These are phyloP conservation scores for Crithidia thermophila DNA, from an alignment of 208 protist species.

Conservation along the genomic window DNA sequence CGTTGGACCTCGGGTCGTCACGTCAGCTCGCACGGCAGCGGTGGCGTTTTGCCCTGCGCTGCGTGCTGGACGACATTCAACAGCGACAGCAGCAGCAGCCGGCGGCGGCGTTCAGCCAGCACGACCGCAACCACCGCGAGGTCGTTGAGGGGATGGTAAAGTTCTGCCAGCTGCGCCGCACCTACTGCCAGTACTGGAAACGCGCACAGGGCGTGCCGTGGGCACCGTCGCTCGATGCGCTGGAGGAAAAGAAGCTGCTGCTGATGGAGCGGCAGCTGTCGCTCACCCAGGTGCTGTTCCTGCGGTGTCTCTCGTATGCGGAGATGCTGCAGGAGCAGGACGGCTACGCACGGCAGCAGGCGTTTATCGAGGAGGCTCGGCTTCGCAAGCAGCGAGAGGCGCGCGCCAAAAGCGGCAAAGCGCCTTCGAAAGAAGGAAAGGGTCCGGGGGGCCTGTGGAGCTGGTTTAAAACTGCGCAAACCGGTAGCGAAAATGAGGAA, in stretches of 20 bases:
- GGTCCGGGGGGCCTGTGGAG: conserved; percentile 6
- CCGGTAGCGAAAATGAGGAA: neutral
- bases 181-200: conserved; percentile 77
- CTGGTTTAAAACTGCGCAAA: neutral
- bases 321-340: conserved; percentile 61
- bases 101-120: neutral
- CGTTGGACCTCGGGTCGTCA: neutral
- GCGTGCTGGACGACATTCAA: conserved; percentile 34
- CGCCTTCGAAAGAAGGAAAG: neutral
- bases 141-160: conserved; percentile 49
- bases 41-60: conserved; percentile 49
- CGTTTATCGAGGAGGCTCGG: conserved; percentile 40
- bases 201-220: conserved; percentile 45
- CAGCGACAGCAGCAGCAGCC: conserved; percentile 23
- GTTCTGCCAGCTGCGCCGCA: conserved; percentile 56
- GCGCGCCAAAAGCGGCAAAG: neutral
- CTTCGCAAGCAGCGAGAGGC: neutral
- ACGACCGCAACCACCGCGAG: conserved; percentile 19
- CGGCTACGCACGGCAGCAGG: conserved; percentile 38
- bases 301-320: conserved; percentile 71
- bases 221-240: conserved; percentile 58
- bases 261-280: conserved; percentile 60
- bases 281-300: conserved; percentile 73
- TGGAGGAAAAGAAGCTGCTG: conserved; percentile 43
- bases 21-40: conserved; percentile 25